phyloP scores from a whole-genome alignment of 2,329 filamentous ascomycete species.

The Uncinocarpus reesii region DNA sequence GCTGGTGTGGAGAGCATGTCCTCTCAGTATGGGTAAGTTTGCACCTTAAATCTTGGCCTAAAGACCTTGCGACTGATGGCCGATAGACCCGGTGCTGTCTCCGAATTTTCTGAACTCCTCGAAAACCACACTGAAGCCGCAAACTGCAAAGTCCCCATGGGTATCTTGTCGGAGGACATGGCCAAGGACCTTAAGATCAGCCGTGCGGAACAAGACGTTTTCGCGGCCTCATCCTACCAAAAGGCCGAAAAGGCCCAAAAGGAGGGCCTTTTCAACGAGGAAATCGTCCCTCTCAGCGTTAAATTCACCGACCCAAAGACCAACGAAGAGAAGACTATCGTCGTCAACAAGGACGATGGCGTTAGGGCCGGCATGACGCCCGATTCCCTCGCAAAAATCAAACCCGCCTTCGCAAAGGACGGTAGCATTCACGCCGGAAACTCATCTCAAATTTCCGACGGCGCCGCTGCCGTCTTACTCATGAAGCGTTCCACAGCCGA shows the following conservation, averaged over 20 bases:
- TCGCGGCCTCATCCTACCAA: constrained; percentile 84
- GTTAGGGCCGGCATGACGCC: constrained; percentile 73
- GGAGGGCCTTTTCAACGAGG: constrained; percentile 80
- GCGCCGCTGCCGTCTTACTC: constrained; percentile 84
- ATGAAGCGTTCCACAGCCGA: constrained; percentile 92
- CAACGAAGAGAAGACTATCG: constrained; percentile 71
- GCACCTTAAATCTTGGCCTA: neutral
- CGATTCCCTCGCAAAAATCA: constrained; percentile 84
- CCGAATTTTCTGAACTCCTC: constrained; percentile 84
- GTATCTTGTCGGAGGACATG: constrained; percentile 86
- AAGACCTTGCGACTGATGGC: neutral
- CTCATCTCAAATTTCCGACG: constrained; percentile 89
- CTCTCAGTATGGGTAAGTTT: constrained; percentile 70
- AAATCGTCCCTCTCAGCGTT: constrained; percentile 78
- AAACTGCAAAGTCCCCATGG: constrained; percentile 98
- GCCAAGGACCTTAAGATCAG: constrained; percentile 68
- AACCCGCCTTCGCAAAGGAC: constrained; percentile 78
- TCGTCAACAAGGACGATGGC: constrained; percentile 77
- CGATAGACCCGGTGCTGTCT: constrained; percentile 63
- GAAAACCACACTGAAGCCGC: constrained; percentile 70
- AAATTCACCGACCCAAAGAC: constrained; percentile 86
- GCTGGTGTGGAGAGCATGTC: constrained; percentile 97
- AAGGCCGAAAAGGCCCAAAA: constrained; percentile 75
- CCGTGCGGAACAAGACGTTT: constrained; percentile 72
- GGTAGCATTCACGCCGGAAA: constrained; percentile 95